These are phyloP conservation scores for Francoa sonchifolia DNA, from an alignment of 441 rosid species.

Conservation along the genomic window DNA sequence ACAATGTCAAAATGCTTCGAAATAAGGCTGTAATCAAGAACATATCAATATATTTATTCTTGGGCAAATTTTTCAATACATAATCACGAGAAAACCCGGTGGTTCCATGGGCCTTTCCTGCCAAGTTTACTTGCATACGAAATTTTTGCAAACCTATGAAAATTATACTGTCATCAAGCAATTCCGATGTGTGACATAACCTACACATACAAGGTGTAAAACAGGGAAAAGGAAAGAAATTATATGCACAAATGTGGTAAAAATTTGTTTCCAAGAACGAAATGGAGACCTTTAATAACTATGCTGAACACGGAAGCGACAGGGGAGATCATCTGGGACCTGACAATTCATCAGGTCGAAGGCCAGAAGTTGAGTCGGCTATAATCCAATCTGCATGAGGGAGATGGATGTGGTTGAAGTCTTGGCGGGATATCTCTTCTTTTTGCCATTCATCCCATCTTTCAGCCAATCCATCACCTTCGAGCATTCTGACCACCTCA, in stretches of 20 bases:
- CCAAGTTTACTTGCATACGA: constrained; percentile 11
- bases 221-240: not conserved
- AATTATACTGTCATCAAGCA: constrained; percentile 2
- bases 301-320: constrained; percentile 1
- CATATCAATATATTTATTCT: no score
- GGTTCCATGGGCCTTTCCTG: no score
- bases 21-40: no score
- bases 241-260: constrained; percentile 34
- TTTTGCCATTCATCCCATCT: constrained; percentile 72
- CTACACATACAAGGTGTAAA: constrained; percentile 17
- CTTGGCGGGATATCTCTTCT: constrained; percentile 34
- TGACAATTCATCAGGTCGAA: constrained; percentile 42
- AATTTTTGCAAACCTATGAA: constrained; percentile 16
- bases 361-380: constrained; percentile 33
- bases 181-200: constrained; percentile 9
- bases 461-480: constrained; percentile 63
- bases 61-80: no score
- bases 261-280: constrained; percentile 10
- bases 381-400: constrained; percentile 26
- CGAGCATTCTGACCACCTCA: constrained; percentile 63
- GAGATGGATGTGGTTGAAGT: constrained; percentile 19
- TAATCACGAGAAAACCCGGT: no score
- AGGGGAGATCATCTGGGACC: constrained; percentile 47
- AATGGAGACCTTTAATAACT: not conserved
- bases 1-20: no score